Evolutionary conservation across 257 asterid genomes (phyloP), one percentile per base, ranked within the genome.

Genomic region (Ilex asprella): DNA sequence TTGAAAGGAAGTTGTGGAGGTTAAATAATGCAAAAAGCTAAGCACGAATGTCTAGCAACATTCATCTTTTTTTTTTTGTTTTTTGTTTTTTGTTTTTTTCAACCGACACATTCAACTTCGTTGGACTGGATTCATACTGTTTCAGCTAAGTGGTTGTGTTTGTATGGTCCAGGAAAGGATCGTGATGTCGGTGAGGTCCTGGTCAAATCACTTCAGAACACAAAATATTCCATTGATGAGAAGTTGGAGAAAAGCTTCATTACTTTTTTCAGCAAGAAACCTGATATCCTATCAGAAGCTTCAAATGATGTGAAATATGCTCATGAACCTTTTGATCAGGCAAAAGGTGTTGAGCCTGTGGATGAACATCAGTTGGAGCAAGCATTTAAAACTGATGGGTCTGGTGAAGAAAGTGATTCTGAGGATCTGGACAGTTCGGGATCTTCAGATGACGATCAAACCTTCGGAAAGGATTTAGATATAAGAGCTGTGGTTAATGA

Each of bases 131-230:
- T 64, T 35, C 51, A 16, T 49, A 61, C 39, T 65, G 65, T 56
- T 61, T 53, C 59, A 59, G 59, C 55, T 27, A 70, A 50, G 21
- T 50, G n/a, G 21, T 50, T 8, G 53, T 46, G 58, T 79, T 29
- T 43, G 56, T n/a, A 2, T 65, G 16, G 70, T 43, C 30, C 86
- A 93, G 99, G 86, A 56, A 85, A 83, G 66, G 83, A 67, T 51
- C 86, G 65, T n/a, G 97, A 93, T 84, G 93, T 84, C 51, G 99
- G 99, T 56, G 84, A 87, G 69, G 86, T 73, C 54, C 61, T 93
- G 87, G 97, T 93, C 59, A 93, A 84, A 76, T 83, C 99, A 51
- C 82, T 93, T 60, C 99, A 93, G 82, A 87, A 81, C 70, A 80
- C 93, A 2, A 79, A 76, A 65, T 82, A 82, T 75, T 87, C 97